Conservation (phyloP, 2,329 filamentous ascomycete species). For the Fusarium sp. region DNA sequence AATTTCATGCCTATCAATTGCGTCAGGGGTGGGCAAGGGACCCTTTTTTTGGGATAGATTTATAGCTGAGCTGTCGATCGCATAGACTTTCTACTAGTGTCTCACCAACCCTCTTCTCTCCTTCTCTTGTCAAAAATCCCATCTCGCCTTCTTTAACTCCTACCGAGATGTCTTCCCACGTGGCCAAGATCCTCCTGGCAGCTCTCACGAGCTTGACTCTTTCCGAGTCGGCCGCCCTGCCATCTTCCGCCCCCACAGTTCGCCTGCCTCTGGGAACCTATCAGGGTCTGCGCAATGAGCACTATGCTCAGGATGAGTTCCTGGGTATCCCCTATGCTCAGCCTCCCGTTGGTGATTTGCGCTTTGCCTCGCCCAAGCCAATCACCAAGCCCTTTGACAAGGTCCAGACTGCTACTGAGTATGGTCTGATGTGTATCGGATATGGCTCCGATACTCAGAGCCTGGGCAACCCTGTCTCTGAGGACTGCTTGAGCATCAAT, state of each 20-base stretch:
- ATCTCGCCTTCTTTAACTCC: neutral
- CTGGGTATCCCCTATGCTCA: constrained; percentile 69
- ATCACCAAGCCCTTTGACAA: constrained; percentile 59
- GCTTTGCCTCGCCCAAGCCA: constrained; percentile 64
- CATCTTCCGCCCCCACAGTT: constrained; percentile 3
- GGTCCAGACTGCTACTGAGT: constrained; percentile 57
- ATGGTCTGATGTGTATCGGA: constrained; percentile 61
- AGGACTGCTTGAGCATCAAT: constrained; percentile 45
- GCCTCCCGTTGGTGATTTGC: constrained; percentile 61
- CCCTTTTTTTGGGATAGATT: neutral
- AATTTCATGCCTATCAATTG: neutral
- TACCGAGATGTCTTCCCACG: constrained; percentile 26
- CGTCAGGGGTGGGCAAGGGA: neutral
- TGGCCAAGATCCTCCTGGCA: constrained; percentile 29
- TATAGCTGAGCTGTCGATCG: neutral
- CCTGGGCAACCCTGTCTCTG: constrained; percentile 36
- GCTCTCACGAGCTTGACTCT: constrained; percentile 18
- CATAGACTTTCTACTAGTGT: neutral
- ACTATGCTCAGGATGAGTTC: constrained; percentile 61
- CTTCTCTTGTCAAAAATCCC: neutral
- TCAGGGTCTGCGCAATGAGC: constrained; percentile 51
- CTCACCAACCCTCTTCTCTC: neutral
- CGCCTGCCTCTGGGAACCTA: constrained; percentile 59
- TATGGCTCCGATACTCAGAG: constrained; percentile 56
- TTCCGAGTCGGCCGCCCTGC: constrained; percentile 13